Percentiles rank a stretch among this genome's conserved stretches.
phyloP scores from a whole-genome alignment of 306 rosid genomes.

The Glycine soja region DNA sequence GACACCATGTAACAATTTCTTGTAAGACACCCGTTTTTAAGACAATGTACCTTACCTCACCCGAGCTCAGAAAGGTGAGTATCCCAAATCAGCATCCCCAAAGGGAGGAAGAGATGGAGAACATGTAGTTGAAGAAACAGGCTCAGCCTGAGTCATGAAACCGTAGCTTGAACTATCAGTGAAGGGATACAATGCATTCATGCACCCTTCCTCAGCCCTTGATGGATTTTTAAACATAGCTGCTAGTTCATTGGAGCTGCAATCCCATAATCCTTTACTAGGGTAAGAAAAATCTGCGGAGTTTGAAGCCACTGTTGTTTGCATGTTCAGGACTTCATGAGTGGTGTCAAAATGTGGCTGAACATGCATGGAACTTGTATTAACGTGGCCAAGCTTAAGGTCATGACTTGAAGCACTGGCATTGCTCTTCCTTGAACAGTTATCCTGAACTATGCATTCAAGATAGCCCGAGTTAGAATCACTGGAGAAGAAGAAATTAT shows the following conservation, averaged over 20 bases:
- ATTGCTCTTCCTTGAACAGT: slow-evolving; percentile 63
- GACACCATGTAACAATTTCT: background rate
- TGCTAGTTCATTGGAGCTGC: slow-evolving; percentile 65
- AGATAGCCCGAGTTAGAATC: slow-evolving; percentile 84
- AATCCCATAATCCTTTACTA: slow-evolving; percentile 46
- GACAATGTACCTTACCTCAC: slow-evolving; percentile 5
- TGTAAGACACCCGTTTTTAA: background rate
- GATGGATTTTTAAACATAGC: slow-evolving; percentile 54
- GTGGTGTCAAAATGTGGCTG: slow-evolving; percentile 45
- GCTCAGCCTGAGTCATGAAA: slow-evolving; percentile 44
- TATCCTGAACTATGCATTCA: slow-evolving; percentile 91
- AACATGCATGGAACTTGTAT: slow-evolving; percentile 49
- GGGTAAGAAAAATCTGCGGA: too few species aligned
- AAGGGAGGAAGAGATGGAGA: slow-evolving; percentile 64
- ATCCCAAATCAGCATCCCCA: slow-evolving; percentile 77
- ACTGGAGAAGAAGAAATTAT: slow-evolving; percentile 65
- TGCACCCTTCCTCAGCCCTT: slow-evolving; percentile 65
- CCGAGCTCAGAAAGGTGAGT: slow-evolving; percentile 53
- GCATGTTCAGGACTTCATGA: slow-evolving; percentile 36
- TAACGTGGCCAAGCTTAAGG: slow-evolving; percentile 39
- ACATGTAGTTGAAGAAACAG: slow-evolving; percentile 58
- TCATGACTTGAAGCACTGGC: slow-evolving; percentile 43
- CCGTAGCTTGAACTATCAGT: slow-evolving; percentile 54
- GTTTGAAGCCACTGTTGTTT: slow-evolving; percentile 27
- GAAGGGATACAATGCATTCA: slow-evolving; percentile 56